These are phyloP conservation scores for Pleurotus salmoneostramineus DNA, from an alignment of 768 basidiomycete genomes.

Conservation along the genomic window DNA sequence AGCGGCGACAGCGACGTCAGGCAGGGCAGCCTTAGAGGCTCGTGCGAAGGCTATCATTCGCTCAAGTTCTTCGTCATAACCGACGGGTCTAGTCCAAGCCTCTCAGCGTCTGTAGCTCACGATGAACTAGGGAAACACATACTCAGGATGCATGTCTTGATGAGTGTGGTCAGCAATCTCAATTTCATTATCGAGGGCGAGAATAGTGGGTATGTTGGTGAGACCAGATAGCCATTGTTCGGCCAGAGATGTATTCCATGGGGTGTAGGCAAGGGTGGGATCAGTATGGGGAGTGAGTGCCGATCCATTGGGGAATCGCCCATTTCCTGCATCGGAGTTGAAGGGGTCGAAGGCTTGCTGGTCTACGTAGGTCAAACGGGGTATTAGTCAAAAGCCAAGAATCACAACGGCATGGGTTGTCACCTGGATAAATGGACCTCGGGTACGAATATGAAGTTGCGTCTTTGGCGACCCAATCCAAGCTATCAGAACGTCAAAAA, in stretches of 20 bases:
- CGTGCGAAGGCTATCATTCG: constrained; percentile 38
- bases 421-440: constrained; percentile 37
- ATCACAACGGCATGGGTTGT: neutral
- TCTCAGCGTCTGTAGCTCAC: neutral
- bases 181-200: constrained; percentile 54
- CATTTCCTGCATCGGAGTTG: constrained; percentile 44
- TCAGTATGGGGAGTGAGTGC: constrained; percentile 33
- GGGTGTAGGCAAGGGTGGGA: constrained; percentile 34
- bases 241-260: constrained; percentile 45
- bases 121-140: constrained; percentile 9
- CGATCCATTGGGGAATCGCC: constrained; percentile 44
- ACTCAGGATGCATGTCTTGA: constrained; percentile 54
- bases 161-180: constrained; percentile 54
- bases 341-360: constrained; percentile 44
- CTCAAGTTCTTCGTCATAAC: constrained; percentile 48
- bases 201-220: constrained; percentile 42
- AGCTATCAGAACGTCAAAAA: constrained; percentile 21
- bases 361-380: constrained; percentile 20
- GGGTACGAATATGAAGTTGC: constrained; percentile 50
- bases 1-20: constrained; percentile 39
- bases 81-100: constrained; percentile 27
- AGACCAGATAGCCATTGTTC: constrained; percentile 41
- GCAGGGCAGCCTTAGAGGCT: constrained; percentile 39
- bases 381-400: neutral
- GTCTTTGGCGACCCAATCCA: constrained; percentile 58